A percentile compares a stretch with the other conserved stretches of the same genome.
Evolutionary conservation across 768 basidiomycete genomes (phyloP).

Genomic region (Hypsizygus marmoreus): DNA sequence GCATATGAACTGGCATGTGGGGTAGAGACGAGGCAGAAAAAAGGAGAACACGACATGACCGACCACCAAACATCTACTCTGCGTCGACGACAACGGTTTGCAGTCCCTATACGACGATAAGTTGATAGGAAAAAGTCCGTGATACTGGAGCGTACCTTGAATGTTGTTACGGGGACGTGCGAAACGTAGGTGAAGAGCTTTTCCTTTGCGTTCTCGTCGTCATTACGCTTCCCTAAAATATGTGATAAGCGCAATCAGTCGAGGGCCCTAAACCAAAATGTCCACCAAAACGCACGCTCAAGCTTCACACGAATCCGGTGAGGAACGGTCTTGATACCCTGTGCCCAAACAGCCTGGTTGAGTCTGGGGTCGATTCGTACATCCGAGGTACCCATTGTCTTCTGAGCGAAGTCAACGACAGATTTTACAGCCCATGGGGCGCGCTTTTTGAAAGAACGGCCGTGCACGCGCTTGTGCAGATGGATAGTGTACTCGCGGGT

Average conservation of each 20-base stretch:
- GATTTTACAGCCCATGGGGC: conserved; percentile 97
- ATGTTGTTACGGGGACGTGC: conserved; percentile 72
- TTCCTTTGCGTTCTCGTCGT: conserved; percentile 98
- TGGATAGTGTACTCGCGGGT: conserved; percentile 99
- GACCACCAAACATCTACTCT: too few relatives aligned
- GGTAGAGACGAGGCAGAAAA: too few relatives aligned
- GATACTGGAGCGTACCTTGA: conserved; percentile 81
- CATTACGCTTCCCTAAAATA: conserved; percentile 88
- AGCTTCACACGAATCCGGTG: conserved; percentile 91
- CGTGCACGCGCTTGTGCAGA: conserved; percentile 92
- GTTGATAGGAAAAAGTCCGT: too few relatives aligned
- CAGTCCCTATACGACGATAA: too few relatives aligned
- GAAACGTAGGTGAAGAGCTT: conserved; percentile 93
- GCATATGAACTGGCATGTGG: too few relatives aligned
- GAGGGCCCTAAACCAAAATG: neutral
- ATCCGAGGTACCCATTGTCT: conserved; percentile 94
- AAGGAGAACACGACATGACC: too few relatives aligned
- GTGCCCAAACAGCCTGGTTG: conserved; percentile 94
- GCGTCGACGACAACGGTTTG: too few relatives aligned
- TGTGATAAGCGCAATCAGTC: conserved; percentile 1
- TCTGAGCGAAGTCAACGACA: conserved; percentile 87
- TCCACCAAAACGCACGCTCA: conserved; percentile 60
- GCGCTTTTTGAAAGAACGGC: conserved; percentile 95
- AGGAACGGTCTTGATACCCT: conserved; percentile 92
- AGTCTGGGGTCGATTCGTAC: conserved; percentile 94